Evolutionary conservation across 2,329 filamentous ascomycete genomes (phyloP).

Genomic region (Pseudogymnoascus verrucosus): DNA sequence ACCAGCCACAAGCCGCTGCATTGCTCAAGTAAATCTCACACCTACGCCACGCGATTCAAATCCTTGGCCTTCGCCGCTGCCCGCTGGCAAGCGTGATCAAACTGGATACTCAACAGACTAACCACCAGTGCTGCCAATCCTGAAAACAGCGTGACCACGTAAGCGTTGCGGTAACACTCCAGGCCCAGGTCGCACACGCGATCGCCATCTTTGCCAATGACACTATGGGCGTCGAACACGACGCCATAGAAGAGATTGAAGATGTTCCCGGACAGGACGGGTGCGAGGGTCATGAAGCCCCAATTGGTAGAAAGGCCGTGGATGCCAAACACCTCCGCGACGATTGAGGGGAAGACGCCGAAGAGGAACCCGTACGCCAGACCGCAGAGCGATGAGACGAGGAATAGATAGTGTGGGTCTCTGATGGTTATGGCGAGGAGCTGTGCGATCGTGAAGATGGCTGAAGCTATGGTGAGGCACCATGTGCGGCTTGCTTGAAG

Average conservation of each 20-base stretch:
- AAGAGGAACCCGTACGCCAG: constrained; percentile 90
- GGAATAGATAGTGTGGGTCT: constrained; percentile 67
- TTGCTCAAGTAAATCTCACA: neutral
- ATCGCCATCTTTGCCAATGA: constrained; percentile 59
- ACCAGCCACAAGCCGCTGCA: neutral
- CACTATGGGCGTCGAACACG: constrained; percentile 74
- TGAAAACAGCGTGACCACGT: constrained; percentile 66
- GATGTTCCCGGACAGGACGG: constrained; percentile 78
- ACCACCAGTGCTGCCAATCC: constrained; percentile 62
- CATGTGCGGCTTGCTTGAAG: constrained; percentile 77
- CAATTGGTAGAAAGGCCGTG: constrained; percentile 88
- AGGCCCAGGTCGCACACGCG: constrained; percentile 69
- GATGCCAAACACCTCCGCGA: constrained; percentile 86
- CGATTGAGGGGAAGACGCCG: constrained; percentile 83
- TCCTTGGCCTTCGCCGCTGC: neutral
- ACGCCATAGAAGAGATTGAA: constrained; percentile 88
- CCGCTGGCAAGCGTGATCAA: neutral
- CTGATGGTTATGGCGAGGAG: constrained; percentile 64
- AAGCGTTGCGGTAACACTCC: constrained; percentile 73
- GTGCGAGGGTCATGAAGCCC: constrained; percentile 88
- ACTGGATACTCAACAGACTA: constrained; percentile 58
- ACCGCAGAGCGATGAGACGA: constrained; percentile 77
- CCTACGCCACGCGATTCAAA: neutral
- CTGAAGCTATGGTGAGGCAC: constrained; percentile 73
- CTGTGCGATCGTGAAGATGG: constrained; percentile 74